Conservation (phyloP, 1,284 basidiomycete genomes). For the Naganishia cerealis region DNA sequence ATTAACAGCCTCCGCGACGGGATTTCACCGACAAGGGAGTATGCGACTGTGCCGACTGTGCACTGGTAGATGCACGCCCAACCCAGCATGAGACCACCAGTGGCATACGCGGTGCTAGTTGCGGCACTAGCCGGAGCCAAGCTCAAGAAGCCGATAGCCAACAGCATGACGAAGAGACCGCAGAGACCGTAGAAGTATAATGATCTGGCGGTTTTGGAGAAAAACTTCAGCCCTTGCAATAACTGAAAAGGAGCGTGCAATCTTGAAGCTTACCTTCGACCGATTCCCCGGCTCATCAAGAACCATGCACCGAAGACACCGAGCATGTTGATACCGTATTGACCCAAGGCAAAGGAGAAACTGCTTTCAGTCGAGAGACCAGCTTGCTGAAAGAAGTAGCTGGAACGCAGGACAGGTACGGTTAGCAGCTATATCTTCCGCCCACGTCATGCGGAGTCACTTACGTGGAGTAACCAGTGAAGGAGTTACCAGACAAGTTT, state of each 20-base stretch:
- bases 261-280: constrained; percentile 44
- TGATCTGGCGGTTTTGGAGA: constrained; percentile 36
- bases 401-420: constrained; percentile 36
- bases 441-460: constrained; percentile 7
- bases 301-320: constrained; percentile 49
- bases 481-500: constrained; percentile 49
- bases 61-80: constrained; percentile 54
- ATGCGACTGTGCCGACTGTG: constrained; percentile 49
- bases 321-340: constrained; percentile 40
- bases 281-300: constrained; percentile 53
- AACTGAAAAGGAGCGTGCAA: background rate
- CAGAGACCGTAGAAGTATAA: constrained; percentile 57
- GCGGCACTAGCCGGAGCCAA: constrained; percentile 44
- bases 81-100: constrained; percentile 55
- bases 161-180: constrained; percentile 54
- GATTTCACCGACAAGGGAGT: constrained; percentile 57
- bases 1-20: constrained; percentile 56
- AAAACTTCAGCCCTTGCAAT: background rate
- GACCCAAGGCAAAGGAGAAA: constrained; percentile 54
- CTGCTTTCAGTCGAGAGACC: constrained; percentile 51
- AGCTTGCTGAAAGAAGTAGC: constrained; percentile 56
- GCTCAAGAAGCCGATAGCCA: constrained; percentile 58
- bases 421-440: constrained; percentile 24
- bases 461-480: constrained; percentile 37
- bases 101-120: constrained; percentile 46